These are phyloP conservation scores for Arthrobotrys sphaeroides DNA, from an alignment of 2,329 filamentous ascomycete genomes.

Conservation along the genomic window DNA sequence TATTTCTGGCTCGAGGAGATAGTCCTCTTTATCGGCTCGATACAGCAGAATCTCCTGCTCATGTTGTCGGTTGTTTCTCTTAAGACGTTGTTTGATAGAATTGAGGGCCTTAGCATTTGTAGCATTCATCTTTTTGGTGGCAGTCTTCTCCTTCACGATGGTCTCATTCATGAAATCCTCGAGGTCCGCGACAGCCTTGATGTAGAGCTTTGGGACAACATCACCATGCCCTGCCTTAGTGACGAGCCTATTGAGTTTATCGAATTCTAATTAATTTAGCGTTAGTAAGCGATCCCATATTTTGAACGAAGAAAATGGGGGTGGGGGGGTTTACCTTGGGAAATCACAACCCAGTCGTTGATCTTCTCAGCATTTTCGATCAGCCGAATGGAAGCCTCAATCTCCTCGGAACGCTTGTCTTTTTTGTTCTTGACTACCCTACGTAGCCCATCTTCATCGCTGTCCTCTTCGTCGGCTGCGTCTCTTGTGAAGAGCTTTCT, in stretches of 20 bases:
- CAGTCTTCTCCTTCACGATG: slow-evolving; percentile 93
- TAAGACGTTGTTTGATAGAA: slow-evolving; percentile 96
- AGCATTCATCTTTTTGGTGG: slow-evolving; percentile 98
- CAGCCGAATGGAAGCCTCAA: slow-evolving; percentile 85
- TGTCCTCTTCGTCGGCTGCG: slow-evolving; percentile 78
- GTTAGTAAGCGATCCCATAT: slow-evolving; percentile 52
- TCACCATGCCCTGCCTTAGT: slow-evolving; percentile 79
- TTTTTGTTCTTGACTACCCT: slow-evolving; percentile 96
- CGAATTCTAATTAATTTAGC: slow-evolving; percentile 73
- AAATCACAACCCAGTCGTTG: slow-evolving; percentile 94
- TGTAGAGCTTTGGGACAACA: slow-evolving; percentile 86
- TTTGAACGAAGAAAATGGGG: neutral
- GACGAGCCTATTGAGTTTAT: slow-evolving; percentile 90
- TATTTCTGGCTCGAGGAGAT: slow-evolving; percentile 85
- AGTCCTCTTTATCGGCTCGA: slow-evolving; percentile 82
- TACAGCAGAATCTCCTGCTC: slow-evolving; percentile 86
- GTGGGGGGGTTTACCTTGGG: slow-evolving; percentile 70
- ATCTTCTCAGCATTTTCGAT: slow-evolving; percentile 99
- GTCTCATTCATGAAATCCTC: slow-evolving; percentile 95
- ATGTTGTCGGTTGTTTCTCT: slow-evolving; percentile 98
- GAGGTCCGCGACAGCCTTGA: slow-evolving; percentile 90
- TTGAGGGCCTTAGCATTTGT: slow-evolving; percentile 93
- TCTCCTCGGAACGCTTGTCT: slow-evolving; percentile 93
- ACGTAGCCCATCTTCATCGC: slow-evolving; percentile 83
- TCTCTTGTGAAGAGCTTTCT: slow-evolving; percentile 84